Conservation (phyloP, 2,329 filamentous ascomycete species). For the Bipolaris gigantea region DNA sequence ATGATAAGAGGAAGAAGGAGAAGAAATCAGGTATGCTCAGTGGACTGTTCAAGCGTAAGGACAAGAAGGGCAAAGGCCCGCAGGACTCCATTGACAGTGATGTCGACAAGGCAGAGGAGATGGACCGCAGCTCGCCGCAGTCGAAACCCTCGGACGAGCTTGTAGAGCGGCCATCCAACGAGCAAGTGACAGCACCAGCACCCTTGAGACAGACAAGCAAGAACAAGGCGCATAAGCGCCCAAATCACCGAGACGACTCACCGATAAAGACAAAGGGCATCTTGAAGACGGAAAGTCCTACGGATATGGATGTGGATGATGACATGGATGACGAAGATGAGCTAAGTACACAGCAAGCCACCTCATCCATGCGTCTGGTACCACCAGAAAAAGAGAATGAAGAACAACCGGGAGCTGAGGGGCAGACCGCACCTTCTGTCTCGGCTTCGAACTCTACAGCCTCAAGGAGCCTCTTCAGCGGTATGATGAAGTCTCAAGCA, state of each 20-base stretch:
- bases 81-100: slow-evolving; percentile 46
- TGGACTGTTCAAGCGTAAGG: slow-evolving; percentile 68
- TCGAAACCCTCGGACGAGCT: slow-evolving; percentile 38
- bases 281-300: slow-evolving; percentile 37
- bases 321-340: slow-evolving; percentile 21
- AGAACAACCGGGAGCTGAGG: slow-evolving; percentile 17
- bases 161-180: slow-evolving; percentile 33
- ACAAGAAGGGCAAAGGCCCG: slow-evolving; percentile 55
- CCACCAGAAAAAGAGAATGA: slow-evolving; percentile 33
- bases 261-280: slow-evolving; percentile 39
- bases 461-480: slow-evolving; percentile 36
- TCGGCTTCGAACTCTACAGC: slow-evolving; percentile 27
- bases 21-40: slow-evolving; percentile 74
- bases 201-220: slow-evolving; percentile 42
- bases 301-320: slow-evolving; percentile 23
- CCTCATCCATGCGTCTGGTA: slow-evolving; percentile 41
- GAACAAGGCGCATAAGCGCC: slow-evolving; percentile 44
- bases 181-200: slow-evolving; percentile 26
- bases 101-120: slow-evolving; percentile 50
- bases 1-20: slow-evolving; percentile 73
- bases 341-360: slow-evolving; percentile 21
- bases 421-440: slow-evolving; percentile 24
- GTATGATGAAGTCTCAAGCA: slow-evolving; percentile 41
- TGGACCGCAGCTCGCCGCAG: slow-evolving; percentile 39
- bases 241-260: slow-evolving; percentile 35